These are phyloP conservation scores for Yamadazyma trypodendri DNA, from an alignment of 1,139 yeast genomes.

Conservation along the genomic window DNA sequence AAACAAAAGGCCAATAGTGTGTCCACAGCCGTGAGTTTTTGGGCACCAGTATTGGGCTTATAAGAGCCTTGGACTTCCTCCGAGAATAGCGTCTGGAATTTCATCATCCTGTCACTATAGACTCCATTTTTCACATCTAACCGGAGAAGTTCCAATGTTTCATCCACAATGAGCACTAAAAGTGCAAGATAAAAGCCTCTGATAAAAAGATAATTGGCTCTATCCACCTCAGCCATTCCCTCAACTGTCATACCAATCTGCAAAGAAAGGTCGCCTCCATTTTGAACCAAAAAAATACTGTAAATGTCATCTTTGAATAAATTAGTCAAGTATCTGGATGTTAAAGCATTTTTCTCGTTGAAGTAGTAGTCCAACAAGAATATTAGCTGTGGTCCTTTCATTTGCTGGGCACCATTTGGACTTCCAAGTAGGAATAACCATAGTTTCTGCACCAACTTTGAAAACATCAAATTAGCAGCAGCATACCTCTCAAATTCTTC, in stretches of 20 bases:
- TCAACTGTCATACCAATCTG: not conserved
- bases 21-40: slow-evolving; percentile 18
- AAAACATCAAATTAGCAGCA: not conserved
- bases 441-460: slow-evolving; percentile 17
- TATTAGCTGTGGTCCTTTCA: slow-evolving; percentile 29
- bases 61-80: slow-evolving; percentile 21
- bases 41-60: slow-evolving; percentile 18
- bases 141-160: slow-evolving; percentile 26
- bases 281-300: slow-evolving; percentile 17
- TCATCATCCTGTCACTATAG: slow-evolving; percentile 13
- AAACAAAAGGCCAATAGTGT: slow-evolving; percentile 11
- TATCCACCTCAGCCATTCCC: not conserved
- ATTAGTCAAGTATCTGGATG: slow-evolving; percentile 23
- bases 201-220: slow-evolving; percentile 6
- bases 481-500: not conserved
- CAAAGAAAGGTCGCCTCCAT: slow-evolving; percentile 14
- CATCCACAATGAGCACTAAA: slow-evolving; percentile 34
- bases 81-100: slow-evolving; percentile 27
- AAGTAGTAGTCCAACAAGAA: slow-evolving; percentile 37
- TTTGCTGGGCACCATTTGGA: slow-evolving; percentile 21
- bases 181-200: slow-evolving; percentile 32
- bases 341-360: slow-evolving; percentile 15
- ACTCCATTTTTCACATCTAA: slow-evolving; percentile 14
- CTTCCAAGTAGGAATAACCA: slow-evolving; percentile 28
- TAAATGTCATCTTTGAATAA: slow-evolving; percentile 30